phyloP scores from a whole-genome alignment of 805 yeast species.

The Teunomyces gatunensis region DNA sequence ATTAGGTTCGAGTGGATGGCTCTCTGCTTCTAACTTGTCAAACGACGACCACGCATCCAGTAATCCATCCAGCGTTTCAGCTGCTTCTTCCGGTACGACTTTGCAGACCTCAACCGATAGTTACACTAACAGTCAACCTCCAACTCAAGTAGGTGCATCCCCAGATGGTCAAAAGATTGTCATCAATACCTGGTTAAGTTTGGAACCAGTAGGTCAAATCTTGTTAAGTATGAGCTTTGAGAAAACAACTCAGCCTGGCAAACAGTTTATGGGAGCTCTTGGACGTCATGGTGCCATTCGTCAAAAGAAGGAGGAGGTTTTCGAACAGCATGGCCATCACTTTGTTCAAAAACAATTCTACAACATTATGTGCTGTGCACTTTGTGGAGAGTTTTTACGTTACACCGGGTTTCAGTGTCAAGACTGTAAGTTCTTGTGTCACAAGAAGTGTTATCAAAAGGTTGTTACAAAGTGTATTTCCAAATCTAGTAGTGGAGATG shows the following conservation, averaged over 20 bases:
- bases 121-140: background rate
- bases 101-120: background rate
- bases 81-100: background rate
- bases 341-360: conserved; percentile 94
- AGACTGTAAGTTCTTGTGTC: conserved; percentile 78
- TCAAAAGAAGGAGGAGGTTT: conserved; percentile 85
- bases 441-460: conserved; percentile 74
- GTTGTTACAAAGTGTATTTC: conserved; percentile 84
- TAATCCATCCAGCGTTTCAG: background rate
- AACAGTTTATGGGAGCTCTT: conserved; percentile 42
- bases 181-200: conserved; percentile 79
- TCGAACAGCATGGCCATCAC: conserved; percentile 95
- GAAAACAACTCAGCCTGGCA: conserved; percentile 47
- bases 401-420: conserved; percentile 86
- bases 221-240: conserved; percentile 75
- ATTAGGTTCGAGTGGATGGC: conserved; percentile 78
- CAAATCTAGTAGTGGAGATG: conserved; percentile 65
- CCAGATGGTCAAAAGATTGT: conserved; percentile 31
- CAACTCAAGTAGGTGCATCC: background rate
- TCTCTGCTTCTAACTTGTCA: conserved; percentile 64
- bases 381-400: conserved; percentile 92
- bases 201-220: conserved; percentile 94
- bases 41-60: conserved; percentile 2
- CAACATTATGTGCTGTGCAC: conserved; percentile 95
- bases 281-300: conserved; percentile 98